Evolutionary conservation across 129 eudicot genomes (phyloP).

Genomic region (Oenanthe sinensis): DNA sequence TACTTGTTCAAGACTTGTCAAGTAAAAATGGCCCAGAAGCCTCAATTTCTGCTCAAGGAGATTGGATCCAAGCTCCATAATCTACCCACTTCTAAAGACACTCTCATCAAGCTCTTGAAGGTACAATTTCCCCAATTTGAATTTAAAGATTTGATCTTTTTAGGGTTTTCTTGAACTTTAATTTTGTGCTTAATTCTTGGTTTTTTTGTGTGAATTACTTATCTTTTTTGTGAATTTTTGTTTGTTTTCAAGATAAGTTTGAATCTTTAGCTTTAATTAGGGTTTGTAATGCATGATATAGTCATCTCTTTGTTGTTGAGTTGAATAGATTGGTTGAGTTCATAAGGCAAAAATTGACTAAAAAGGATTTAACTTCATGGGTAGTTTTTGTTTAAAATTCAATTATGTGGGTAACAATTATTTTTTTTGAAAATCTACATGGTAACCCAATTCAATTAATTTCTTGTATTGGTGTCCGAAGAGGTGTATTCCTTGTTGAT

Average conservation of each 20-base stretch:
- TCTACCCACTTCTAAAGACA: slow-evolving; percentile 64
- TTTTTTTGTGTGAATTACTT: background rate
- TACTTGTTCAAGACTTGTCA: background rate
- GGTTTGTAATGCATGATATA: slow-evolving; percentile 18
- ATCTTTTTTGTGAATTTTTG: slow-evolving; percentile 9
- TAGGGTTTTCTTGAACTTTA: background rate
- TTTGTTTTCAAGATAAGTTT: slow-evolving; percentile 8
- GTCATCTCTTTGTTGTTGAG: background rate
- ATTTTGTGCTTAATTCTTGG: background rate
- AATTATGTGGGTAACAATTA: background rate
- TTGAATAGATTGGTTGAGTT: background rate
- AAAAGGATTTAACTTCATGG: background rate
- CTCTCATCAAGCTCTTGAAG: slow-evolving; percentile 80
- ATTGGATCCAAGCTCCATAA: slow-evolving; percentile 76
- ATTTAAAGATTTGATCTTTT: background rate
- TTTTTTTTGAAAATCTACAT: background rate
- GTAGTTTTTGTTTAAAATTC: background rate
- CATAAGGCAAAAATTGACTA: background rate
- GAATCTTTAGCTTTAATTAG: slow-evolving; percentile 27
- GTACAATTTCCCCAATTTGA: slow-evolving; percentile 20
- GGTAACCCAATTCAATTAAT: background rate
- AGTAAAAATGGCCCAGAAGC: slow-evolving; percentile 46
- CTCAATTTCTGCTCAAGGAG: slow-evolving; percentile 60
- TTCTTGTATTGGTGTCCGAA: background rate
- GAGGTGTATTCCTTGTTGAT: background rate